Evolutionary conservation across 75 land plant genomes (phyloP).

Genomic region (Isoetes taiwanensis): DNA sequence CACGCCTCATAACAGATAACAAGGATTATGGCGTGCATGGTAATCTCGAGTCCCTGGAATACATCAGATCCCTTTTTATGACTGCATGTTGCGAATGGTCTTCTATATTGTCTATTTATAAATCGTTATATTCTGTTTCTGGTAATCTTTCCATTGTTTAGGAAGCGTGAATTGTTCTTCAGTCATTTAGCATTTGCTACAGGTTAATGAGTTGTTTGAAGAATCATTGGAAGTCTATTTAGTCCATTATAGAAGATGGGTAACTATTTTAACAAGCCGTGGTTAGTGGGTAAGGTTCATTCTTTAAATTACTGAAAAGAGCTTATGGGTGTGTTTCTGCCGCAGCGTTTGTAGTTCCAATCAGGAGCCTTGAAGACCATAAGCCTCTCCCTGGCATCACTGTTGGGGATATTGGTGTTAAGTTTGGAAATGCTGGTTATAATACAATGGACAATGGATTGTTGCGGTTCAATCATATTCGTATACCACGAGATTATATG

Average conservation of each 20-base stretch:
- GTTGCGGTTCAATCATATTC: slow-evolving; percentile 72
- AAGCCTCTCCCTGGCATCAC: slow-evolving; percentile 80
- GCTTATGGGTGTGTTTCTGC: background rate
- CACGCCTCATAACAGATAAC: slow-evolving; percentile 77
- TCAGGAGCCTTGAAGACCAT: slow-evolving; percentile 88
- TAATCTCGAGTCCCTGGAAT: too few relatives aligned
- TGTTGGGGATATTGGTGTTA: slow-evolving; percentile 89
- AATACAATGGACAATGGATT: slow-evolving; percentile 97
- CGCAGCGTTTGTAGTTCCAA: slow-evolving; percentile 89
- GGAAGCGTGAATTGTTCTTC: too few relatives aligned
- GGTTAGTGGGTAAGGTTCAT: too few relatives aligned
- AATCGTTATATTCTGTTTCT: too few relatives aligned
- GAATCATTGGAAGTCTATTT: too few relatives aligned
- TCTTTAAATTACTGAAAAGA: too few relatives aligned
- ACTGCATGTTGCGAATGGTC: background rate
- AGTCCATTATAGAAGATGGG: too few relatives aligned
- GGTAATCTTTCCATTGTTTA: too few relatives aligned
- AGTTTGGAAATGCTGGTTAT: slow-evolving; percentile 95
- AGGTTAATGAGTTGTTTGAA: too few relatives aligned
- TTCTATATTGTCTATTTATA: background rate
- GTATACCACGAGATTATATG: slow-evolving; percentile 91
- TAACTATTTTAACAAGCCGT: too few relatives aligned
- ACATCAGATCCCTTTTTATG: too few relatives aligned
- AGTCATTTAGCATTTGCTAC: too few relatives aligned
- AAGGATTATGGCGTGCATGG: slow-evolving; percentile 85